Evolutionary conservation across 176 grass and related monocot species (phyloP).

Genomic region (Raddia distichophylla): DNA sequence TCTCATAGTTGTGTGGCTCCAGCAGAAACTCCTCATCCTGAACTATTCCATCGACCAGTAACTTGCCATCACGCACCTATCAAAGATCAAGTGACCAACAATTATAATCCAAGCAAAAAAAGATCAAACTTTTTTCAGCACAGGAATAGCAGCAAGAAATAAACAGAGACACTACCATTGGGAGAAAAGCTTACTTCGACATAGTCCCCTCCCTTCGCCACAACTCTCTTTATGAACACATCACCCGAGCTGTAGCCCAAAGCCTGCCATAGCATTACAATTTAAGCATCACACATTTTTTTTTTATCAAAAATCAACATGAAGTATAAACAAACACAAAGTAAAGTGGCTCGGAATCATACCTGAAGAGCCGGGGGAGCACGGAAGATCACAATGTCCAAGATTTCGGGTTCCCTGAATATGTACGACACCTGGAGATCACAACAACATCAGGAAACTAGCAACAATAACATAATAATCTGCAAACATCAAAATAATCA

Average conservation of each 20-base stretch:
- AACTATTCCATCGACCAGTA: slow-evolving; percentile 70
- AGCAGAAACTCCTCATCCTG: slow-evolving; percentile 86
- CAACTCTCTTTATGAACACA: slow-evolving; percentile 98
- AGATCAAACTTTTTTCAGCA: slow-evolving; percentile 25
- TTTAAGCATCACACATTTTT: slow-evolving; percentile 33
- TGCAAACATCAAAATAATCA: not conserved
- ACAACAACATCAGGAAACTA: slow-evolving; percentile 21
- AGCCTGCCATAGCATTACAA: slow-evolving; percentile 46
- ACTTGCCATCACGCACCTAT: slow-evolving; percentile 88
- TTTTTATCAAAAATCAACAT: not conserved
- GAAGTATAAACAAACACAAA: slow-evolving; percentile 9
- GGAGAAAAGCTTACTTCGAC: slow-evolving; percentile 79
- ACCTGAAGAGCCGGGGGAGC: slow-evolving; percentile 73
- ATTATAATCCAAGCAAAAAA: slow-evolving; percentile 30
- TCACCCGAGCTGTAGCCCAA: slow-evolving; percentile 74
- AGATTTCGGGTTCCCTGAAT: slow-evolving; percentile 88
- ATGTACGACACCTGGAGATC: slow-evolving; percentile 82
- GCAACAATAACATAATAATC: not conserved
- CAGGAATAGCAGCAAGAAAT: slow-evolving; percentile 7
- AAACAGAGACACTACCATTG: slow-evolving; percentile 41
- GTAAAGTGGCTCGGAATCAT: slow-evolving; percentile 14
- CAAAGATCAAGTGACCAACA: slow-evolving; percentile 25
- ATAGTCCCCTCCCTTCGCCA: slow-evolving; percentile 84
- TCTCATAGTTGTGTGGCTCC: slow-evolving; percentile 80
- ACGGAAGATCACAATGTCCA: slow-evolving; percentile 93